Conservation (phyloP, 805 yeast species). For the Yamadazyma nakazawae region DNA sequence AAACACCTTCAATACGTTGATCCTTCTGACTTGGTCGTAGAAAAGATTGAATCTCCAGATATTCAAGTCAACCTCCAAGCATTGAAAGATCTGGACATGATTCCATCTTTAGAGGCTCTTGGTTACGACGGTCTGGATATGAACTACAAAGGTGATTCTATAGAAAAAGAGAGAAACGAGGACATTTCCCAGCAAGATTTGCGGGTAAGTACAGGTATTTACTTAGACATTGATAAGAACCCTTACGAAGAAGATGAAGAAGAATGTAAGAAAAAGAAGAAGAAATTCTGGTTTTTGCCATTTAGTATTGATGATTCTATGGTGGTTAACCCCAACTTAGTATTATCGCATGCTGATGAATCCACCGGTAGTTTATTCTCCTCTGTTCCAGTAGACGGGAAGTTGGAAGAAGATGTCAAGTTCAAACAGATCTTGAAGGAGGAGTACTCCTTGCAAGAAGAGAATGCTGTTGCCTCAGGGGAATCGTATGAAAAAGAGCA, state of each 20-base stretch:
- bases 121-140: slow-evolving; percentile 3
- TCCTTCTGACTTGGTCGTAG: slow-evolving; percentile 4
- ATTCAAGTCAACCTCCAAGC: not conserved
- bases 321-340: slow-evolving; percentile 9
- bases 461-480: not conserved
- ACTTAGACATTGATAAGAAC: slow-evolving; percentile 13
- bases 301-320: slow-evolving; percentile 8
- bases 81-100: not conserved
- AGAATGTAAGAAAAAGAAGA: slow-evolving; percentile 9
- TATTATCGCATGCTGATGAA: slow-evolving; percentile 8
- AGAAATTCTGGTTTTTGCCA: slow-evolving; percentile 19
- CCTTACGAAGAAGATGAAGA: slow-evolving; percentile 10
- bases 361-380: slow-evolving; percentile 4
- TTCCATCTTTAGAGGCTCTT: not conserved
- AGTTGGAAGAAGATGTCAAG: slow-evolving; percentile 4
- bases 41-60: not conserved
- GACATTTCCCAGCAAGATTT: slow-evolving; percentile 4
- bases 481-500: not conserved
- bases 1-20: slow-evolving; percentile 3
- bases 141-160: not conserved
- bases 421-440: not conserved
- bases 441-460: not conserved
- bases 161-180: not conserved
- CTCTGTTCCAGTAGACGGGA: slow-evolving; percentile 4
- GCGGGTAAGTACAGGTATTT: slow-evolving; percentile 19